Conservation (phyloP, 2,329 filamentous ascomycete genomes). For the Fusarium proliferatum region DNA sequence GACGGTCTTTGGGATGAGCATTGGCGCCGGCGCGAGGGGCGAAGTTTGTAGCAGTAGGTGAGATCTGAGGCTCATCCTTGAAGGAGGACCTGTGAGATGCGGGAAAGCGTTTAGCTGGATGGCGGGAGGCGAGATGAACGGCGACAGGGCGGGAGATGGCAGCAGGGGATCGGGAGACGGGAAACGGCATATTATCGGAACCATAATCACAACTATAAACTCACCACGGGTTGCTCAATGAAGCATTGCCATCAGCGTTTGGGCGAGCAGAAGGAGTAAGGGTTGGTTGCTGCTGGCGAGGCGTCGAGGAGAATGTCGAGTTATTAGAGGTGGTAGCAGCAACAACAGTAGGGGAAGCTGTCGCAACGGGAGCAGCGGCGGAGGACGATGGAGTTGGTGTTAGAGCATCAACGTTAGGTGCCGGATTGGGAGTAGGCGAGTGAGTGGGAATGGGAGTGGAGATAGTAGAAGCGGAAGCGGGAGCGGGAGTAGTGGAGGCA, state of each 20-base stretch:
- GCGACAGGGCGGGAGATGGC: conserved; percentile 30
- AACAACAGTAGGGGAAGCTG: conserved; percentile 30
- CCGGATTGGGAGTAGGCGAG: conserved; percentile 42
- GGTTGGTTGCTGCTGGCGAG: conserved; percentile 35
- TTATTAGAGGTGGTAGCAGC: conserved; percentile 17
- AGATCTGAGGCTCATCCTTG: conserved; percentile 59
- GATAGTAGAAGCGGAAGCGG: conserved; percentile 46
- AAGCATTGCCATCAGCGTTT: conserved; percentile 42
- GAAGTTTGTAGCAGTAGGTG: conserved; percentile 60
- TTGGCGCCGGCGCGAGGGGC: conserved; percentile 55
- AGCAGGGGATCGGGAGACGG: conserved; percentile 28
- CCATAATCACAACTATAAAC: conserved; percentile 16
- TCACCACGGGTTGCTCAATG: conserved; percentile 44
- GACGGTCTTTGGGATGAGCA: conserved; percentile 63
- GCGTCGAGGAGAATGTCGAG: conserved; percentile 25
- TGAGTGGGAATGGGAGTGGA: conserved; percentile 49
- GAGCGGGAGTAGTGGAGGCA: conserved; percentile 49
- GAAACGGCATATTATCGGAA: conserved; percentile 23
- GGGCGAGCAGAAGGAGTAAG: conserved; percentile 31
- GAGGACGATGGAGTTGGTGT: conserved; percentile 32
- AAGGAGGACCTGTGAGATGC: conserved; percentile 41
- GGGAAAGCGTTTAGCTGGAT: conserved; percentile 37
- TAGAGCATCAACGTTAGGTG: conserved; percentile 21
- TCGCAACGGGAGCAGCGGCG: conserved; percentile 31
- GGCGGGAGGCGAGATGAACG: conserved; percentile 30